Conservation (phyloP, 257 asterid genomes). For the Penstemon newberryi region DNA sequence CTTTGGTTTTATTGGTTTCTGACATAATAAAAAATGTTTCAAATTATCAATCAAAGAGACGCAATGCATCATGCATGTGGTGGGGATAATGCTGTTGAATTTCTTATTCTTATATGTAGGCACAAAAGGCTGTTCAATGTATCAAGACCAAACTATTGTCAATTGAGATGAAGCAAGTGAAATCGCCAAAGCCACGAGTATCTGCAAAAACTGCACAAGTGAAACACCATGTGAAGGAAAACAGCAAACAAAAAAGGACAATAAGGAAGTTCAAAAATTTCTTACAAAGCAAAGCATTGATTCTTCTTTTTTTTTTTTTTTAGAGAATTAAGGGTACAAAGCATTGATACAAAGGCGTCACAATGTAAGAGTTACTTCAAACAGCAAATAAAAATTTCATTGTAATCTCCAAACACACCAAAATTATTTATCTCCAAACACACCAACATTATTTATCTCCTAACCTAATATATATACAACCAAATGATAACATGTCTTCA, state of each 20-base stretch:
- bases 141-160: not conserved
- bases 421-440: slow-evolving; percentile 30
- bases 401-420: slow-evolving; percentile 23
- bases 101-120: too few relatives aligned
- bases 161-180: not conserved
- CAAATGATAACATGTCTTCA: slow-evolving; percentile 40
- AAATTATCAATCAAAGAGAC: too few relatives aligned
- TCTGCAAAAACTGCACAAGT: too few relatives aligned
- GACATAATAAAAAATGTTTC: too few relatives aligned
- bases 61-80: too few relatives aligned
- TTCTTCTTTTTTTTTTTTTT: too few relatives aligned
- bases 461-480: slow-evolving; percentile 51
- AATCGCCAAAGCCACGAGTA: too few relatives aligned
- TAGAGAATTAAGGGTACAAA: not conserved
- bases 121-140: too few relatives aligned
- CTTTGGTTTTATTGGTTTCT: too few relatives aligned
- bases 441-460: slow-evolving; percentile 29
- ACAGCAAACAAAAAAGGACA: not conserved
- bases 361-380: slow-evolving; percentile 3
- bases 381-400: slow-evolving; percentile 31
- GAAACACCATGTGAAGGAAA: too few relatives aligned
- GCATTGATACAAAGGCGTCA: slow-evolving; percentile 8
- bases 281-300: slow-evolving; percentile 11
- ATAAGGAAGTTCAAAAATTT: slow-evolving; percentile 7
- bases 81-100: too few relatives aligned